Evolutionary conservation across 2,329 filamentous ascomycete genomes (phyloP).

Genomic region (Alternaria incomplexa): DNA sequence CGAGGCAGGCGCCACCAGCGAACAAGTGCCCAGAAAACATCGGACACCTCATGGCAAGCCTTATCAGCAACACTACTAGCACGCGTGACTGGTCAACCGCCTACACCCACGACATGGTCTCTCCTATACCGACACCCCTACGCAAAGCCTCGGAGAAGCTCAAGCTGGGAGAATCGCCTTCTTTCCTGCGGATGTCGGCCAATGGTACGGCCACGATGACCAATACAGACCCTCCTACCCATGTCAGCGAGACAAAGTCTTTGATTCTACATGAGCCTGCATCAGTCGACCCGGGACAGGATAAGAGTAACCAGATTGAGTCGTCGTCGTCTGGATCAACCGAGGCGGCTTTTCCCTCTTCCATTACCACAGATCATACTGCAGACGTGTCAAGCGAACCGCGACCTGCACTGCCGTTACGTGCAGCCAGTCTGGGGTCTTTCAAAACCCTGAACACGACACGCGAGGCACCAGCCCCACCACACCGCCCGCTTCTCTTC

Average conservation of each 20-base stretch:
- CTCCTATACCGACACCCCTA: constrained; percentile 22
- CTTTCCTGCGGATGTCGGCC: neutral
- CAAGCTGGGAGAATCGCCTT: constrained; percentile 2
- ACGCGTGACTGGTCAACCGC: neutral
- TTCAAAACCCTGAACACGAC: neutral
- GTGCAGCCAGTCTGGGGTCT: neutral
- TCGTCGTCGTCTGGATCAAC: neutral
- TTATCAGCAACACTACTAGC: neutral
- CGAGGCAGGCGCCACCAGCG: neutral
- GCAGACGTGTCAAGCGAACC: neutral
- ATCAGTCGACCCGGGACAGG: neutral
- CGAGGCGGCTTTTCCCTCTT: neutral
- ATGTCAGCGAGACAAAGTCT: neutral
- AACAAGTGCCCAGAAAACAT: constrained; percentile 14
- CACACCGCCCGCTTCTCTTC: neutral
- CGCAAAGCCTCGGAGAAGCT: constrained; percentile 22
- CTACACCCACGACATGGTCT: neutral
- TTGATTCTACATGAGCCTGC: neutral
- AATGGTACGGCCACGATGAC: neutral
- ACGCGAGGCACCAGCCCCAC: neutral
- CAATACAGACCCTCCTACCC: neutral
- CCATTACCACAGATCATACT: neutral
- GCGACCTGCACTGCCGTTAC: neutral
- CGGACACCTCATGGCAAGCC: constrained; percentile 22
- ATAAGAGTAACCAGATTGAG: neutral